Evolutionary conservation across 2,329 filamentous ascomycete species (phyloP).

Genomic region (Stromatinia cepivora): DNA sequence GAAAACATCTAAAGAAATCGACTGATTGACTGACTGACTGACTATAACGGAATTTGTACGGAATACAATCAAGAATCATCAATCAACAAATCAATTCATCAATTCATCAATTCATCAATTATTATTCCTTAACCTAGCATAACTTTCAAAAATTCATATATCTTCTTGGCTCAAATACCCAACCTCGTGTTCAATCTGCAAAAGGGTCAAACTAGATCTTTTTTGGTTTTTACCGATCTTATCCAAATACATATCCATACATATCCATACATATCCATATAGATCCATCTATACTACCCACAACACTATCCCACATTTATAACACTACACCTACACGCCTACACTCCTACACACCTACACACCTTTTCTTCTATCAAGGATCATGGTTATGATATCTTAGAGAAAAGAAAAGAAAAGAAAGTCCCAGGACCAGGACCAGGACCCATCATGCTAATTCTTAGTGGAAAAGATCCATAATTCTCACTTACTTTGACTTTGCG

Average conservation of each 20-base stretch:
- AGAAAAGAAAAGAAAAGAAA: neutral
- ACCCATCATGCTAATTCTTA: slow-evolving; percentile 2
- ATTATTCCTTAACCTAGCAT: neutral
- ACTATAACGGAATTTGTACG: neutral
- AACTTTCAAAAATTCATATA: neutral
- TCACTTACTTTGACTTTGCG: neutral
- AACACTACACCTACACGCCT: neutral
- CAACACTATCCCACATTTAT: neutral
- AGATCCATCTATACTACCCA: neutral
- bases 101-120: neutral
- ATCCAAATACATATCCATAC: neutral
- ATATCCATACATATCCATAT: neutral
- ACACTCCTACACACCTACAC: neutral
- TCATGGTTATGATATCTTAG: neutral
- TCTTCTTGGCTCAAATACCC: neutral
- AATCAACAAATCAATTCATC: neutral
- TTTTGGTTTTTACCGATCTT: neutral
- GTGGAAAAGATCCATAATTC: slow-evolving; percentile 17
- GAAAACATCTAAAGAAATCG: no score
- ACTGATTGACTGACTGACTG: no score
- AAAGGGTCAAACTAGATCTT: neutral
- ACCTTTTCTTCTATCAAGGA: neutral
- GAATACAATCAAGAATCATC: neutral
- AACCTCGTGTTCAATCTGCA: slow-evolving; percentile 3
- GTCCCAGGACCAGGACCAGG: neutral